A percentile compares a stretch with the other conserved stretches of the same genome.
Conservation (phyloP, 2,329 filamentous ascomycete genomes). For the Xylaria sp. region DNA sequence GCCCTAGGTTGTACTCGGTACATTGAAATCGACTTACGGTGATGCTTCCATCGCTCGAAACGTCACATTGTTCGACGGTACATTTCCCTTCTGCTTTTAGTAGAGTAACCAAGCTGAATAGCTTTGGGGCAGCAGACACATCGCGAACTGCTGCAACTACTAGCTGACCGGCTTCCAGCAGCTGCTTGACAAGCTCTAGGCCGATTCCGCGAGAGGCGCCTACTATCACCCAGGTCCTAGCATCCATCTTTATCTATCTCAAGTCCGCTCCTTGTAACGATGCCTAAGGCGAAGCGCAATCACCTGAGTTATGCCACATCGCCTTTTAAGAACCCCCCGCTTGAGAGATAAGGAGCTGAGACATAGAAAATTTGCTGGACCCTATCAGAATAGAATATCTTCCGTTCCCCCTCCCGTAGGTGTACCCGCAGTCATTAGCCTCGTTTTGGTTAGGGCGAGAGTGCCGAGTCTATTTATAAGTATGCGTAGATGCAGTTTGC, state of each 20-base stretch:
- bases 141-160: constrained; percentile 26
- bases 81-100: constrained; percentile 17
- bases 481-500: too few species aligned
- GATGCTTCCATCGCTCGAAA: constrained; percentile 25
- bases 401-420: too few species aligned
- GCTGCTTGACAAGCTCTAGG: constrained; percentile 25
- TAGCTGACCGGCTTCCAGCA: constrained; percentile 20
- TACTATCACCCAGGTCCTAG: constrained; percentile 22
- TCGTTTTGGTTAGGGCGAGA: too few species aligned
- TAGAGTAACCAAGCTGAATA: constrained; percentile 14
- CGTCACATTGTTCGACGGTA: constrained; percentile 16
- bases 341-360: too few species aligned
- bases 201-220: constrained; percentile 27
- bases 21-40: constrained; percentile 16
- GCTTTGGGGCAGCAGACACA: constrained; percentile 21
- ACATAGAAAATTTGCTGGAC: too few species aligned
- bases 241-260: not conserved
- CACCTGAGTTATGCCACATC: too few species aligned
- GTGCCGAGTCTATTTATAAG: too few species aligned
- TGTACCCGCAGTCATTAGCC: too few species aligned
- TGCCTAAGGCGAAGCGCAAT: too few species aligned
- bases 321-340: too few species aligned
- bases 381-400: too few species aligned
- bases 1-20: not conserved
- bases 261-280: too few species aligned